These are phyloP conservation scores for Nadsonia commutata DNA, from an alignment of 1,139 yeast genomes.

Conservation along the genomic window DNA sequence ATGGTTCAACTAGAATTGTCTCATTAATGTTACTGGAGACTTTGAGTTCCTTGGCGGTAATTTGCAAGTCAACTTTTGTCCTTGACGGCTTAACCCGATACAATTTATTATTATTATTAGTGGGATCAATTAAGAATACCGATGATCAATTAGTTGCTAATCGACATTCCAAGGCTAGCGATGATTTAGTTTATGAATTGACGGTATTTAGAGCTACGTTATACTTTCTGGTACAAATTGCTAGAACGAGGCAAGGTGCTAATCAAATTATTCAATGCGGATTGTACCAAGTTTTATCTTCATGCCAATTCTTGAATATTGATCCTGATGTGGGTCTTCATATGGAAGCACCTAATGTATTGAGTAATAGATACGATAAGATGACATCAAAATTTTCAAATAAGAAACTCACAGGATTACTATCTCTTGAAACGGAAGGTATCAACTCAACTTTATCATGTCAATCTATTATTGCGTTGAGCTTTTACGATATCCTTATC, in stretches of 20 bases:
- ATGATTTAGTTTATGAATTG: constrained; percentile 42
- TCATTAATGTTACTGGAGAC: constrained; percentile 62
- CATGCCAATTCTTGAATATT: constrained; percentile 41
- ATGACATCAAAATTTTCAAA: neutral
- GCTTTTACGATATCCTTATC: constrained; percentile 46
- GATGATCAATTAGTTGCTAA: constrained; percentile 33
- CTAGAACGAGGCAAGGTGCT: constrained; percentile 67
- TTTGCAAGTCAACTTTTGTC: constrained; percentile 38
- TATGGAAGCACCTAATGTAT: constrained; percentile 3
- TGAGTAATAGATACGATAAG: constrained; percentile 2
- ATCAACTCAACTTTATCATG: neutral
- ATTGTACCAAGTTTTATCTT: constrained; percentile 41
- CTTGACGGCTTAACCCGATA: constrained; percentile 47
- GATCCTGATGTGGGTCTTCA: constrained; percentile 70
- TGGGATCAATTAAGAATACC: constrained; percentile 51
- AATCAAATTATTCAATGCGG: constrained; percentile 62
- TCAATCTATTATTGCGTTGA: constrained; percentile 9
- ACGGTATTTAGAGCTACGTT: constrained; percentile 64
- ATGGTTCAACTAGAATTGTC: constrained; percentile 64
- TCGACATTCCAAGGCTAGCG: constrained; percentile 6
- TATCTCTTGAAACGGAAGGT: neutral
- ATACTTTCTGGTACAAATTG: constrained; percentile 55
- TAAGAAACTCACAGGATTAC: neutral
- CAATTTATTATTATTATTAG: constrained; percentile 49
- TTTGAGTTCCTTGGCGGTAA: constrained; percentile 42